Evolutionary conservation across 176 grass and related monocot species (phyloP).

Genomic region (Musa schizocarpa): DNA sequence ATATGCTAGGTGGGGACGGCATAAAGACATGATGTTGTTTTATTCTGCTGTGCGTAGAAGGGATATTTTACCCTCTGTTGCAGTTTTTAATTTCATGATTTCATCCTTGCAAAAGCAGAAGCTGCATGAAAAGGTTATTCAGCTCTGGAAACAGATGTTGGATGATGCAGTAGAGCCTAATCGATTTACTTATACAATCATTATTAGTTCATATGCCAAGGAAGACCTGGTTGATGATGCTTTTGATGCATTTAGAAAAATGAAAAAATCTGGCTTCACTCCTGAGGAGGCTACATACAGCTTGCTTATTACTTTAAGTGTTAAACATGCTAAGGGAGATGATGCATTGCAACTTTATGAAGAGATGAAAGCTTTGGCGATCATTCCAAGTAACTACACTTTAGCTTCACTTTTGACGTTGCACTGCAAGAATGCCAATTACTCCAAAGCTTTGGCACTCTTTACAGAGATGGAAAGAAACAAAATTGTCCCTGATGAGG

Average conservation of each 20-base stretch:
- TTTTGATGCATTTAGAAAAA: slow-evolving; percentile 45
- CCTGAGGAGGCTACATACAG: slow-evolving; percentile 59
- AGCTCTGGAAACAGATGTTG: slow-evolving; percentile 64
- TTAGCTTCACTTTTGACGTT: slow-evolving; percentile 68
- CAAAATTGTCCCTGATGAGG: slow-evolving; percentile 66
- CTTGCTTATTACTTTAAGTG: slow-evolving; percentile 50
- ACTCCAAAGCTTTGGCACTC: slow-evolving; percentile 67
- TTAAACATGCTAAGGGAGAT: slow-evolving; percentile 51
- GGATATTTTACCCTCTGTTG: slow-evolving; percentile 41
- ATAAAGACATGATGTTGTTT: slow-evolving; percentile 81
- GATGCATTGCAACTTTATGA: slow-evolving; percentile 55
- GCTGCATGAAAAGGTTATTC: slow-evolving; percentile 55
- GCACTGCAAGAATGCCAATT: slow-evolving; percentile 65
- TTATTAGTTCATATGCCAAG: slow-evolving; percentile 55
- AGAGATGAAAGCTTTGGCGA: slow-evolving; percentile 47
- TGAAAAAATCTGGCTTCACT: slow-evolving; percentile 35
- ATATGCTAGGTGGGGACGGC: slow-evolving; percentile 69
- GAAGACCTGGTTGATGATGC: slow-evolving; percentile 49
- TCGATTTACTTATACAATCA: slow-evolving; percentile 60
- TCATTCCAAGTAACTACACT: slow-evolving; percentile 80
- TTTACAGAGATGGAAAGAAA: slow-evolving; percentile 63
- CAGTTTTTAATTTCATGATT: slow-evolving; percentile 87
- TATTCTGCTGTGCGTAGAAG: slow-evolving; percentile 47
- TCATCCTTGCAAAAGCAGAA: slow-evolving; percentile 94
- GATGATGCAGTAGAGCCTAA: slow-evolving; percentile 43